These are phyloP conservation scores for Lasiodiplodia sp. DNA, from an alignment of 2,329 filamentous ascomycete species.

Conservation along the genomic window DNA sequence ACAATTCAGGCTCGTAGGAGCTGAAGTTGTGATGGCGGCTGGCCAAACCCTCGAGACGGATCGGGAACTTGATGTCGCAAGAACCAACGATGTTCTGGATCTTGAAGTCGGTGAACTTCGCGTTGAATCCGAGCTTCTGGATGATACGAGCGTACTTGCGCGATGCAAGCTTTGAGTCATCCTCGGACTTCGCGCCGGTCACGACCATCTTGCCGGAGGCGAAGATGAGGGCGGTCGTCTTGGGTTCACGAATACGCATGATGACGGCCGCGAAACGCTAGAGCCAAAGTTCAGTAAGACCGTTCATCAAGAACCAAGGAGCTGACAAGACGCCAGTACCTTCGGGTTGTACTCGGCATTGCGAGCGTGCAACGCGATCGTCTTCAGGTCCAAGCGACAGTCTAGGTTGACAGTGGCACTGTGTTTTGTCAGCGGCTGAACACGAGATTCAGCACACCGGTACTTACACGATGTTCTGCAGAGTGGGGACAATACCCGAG, in stretches of 20 bases:
- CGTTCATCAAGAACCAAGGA: conserved; percentile 41
- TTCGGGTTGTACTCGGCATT: conserved; percentile 99
- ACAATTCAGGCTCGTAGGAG: conserved; percentile 97
- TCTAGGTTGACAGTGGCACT: conserved; percentile 98
- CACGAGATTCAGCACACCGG: conserved; percentile 40
- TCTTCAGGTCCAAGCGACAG: conserved; percentile 96
- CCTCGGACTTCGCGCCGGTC: conserved; percentile 96
- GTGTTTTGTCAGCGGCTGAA: conserved; percentile 41
- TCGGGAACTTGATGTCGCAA: conserved; percentile 99
- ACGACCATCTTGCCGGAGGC: conserved; percentile 99
- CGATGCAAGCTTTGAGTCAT: conserved; percentile 95
- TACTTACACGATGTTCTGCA: conserved; percentile 81
- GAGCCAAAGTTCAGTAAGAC: conserved; percentile 42
- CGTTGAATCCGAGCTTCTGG: conserved; percentile 99
- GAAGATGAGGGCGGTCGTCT: conserved; percentile 98
- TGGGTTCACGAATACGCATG: conserved; percentile 99
- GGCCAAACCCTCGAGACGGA: conserved; percentile 92
- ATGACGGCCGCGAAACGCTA: conserved; percentile 99
- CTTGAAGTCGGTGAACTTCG: conserved; percentile 99
- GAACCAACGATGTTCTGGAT: conserved; percentile 99
- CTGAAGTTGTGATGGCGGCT: conserved; percentile 99
- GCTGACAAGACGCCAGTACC: conserved; percentile 64
- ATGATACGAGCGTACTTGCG: conserved; percentile 99
- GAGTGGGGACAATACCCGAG: conserved; percentile 88
- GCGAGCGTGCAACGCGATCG: conserved; percentile 95